phyloP scores from a whole-genome alignment of 495 filamentous ascomycete species.

The Chaetomium cochliodes region DNA sequence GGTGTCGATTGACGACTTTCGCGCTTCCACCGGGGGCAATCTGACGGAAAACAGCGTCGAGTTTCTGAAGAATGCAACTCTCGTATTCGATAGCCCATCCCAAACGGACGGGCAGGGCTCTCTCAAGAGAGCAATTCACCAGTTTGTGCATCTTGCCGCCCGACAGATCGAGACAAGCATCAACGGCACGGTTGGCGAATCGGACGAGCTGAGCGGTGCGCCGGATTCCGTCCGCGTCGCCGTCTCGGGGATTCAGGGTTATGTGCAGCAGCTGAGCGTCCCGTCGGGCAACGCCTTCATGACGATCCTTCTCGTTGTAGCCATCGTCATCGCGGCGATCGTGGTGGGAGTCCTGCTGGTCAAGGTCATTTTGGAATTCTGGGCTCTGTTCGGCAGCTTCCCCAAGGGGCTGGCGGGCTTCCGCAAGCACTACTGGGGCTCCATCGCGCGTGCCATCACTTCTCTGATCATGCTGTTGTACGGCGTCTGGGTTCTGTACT shows the following conservation, averaged over 20 bases:
- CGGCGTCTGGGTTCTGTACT: conserved; percentile 93
- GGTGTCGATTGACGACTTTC: conserved; percentile 80
- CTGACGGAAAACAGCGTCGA: conserved; percentile 74
- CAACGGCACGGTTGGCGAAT: conserved; percentile 37
- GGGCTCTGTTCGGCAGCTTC: conserved; percentile 87
- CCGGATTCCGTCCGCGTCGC: conserved; percentile 35
- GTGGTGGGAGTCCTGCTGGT: conserved; percentile 83
- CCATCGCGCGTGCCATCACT: conserved; percentile 83
- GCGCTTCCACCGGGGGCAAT: conserved; percentile 78
- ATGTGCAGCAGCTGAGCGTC: conserved; percentile 73
- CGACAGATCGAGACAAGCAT: conserved; percentile 52
- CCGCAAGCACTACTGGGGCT: conserved; percentile 93
- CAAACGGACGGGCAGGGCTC: conserved; percentile 38
- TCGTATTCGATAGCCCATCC: conserved; percentile 59
- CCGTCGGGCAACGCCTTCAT: conserved; percentile 93
- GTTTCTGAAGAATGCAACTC: conserved; percentile 69
- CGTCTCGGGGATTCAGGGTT: conserved; percentile 70
- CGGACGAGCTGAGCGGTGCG: conserved; percentile 28
- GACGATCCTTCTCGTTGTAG: conserved; percentile 87
- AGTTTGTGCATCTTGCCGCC: conserved; percentile 49
- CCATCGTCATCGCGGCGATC: conserved; percentile 80
- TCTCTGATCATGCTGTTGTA: conserved; percentile 89
- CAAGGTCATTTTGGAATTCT: conserved; percentile 88
- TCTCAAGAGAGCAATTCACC: conserved; percentile 56
- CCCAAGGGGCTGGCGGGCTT: conserved; percentile 78